Percentiles rank a stretch among this genome's conserved stretches.
phyloP scores from a whole-genome alignment of 2,329 filamentous ascomycete species.

The Calonectria pteridis region DNA sequence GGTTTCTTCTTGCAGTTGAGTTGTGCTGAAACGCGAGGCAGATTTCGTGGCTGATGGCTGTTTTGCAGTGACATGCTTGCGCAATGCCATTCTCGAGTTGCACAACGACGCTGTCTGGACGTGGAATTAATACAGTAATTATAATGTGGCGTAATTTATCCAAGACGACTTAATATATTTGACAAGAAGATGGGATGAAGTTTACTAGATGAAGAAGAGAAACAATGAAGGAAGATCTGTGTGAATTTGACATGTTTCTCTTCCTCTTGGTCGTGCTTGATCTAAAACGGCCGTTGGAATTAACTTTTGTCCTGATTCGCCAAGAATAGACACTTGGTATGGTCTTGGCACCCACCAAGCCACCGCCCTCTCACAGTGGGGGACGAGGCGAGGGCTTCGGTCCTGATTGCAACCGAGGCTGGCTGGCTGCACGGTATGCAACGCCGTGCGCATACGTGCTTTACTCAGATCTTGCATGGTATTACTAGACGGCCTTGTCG shows the following conservation, averaged over 20 bases:
- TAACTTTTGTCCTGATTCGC: background rate
- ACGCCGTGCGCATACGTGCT: background rate
- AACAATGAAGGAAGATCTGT: background rate
- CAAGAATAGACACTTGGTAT: background rate
- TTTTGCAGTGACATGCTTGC: background rate
- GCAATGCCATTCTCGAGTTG: background rate
- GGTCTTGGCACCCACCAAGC: background rate
- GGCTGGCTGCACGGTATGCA: background rate
- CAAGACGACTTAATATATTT: background rate
- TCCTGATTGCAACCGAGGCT: background rate
- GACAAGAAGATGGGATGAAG: background rate
- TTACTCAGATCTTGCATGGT: conserved; percentile 10
- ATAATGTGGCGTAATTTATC: background rate
- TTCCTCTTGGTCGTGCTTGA: background rate
- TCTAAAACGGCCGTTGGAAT: background rate
- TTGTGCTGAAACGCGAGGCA: background rate
- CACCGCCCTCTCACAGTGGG: background rate
- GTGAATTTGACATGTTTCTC: background rate
- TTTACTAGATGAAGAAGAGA: background rate
- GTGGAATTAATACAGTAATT: background rate
- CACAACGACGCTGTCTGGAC: background rate
- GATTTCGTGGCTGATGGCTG: background rate
- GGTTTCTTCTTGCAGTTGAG: background rate
- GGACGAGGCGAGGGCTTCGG: background rate
- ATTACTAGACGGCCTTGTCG: background rate